Conservation (phyloP, 176 grass and related monocot species). For the Eleusine coracana region DNA sequence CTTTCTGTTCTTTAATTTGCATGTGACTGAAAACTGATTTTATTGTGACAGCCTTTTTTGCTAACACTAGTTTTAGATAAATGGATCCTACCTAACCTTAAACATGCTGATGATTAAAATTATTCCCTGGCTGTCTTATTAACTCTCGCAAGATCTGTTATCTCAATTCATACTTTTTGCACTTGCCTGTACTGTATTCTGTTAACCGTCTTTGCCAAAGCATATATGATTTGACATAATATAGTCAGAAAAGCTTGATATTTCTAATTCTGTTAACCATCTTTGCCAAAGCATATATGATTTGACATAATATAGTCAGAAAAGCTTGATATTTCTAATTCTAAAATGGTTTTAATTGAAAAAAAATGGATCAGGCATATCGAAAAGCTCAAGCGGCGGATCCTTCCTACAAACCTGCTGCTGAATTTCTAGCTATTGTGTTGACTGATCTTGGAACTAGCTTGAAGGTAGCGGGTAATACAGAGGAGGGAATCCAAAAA, state of each 20-base stretch:
- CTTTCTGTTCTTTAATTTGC: conserved; percentile 22
- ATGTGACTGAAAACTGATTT: background rate
- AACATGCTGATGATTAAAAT: conserved; percentile 3
- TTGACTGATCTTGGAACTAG: conserved; percentile 99
- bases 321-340: too few relatives aligned
- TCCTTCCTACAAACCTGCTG: conserved; percentile 89
- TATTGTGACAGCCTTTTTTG: conserved; percentile 8
- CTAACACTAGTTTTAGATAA: background rate
- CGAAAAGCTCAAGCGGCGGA: conserved; percentile 82
- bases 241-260: background rate
- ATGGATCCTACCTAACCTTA: background rate
- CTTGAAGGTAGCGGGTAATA: conserved; percentile 89
- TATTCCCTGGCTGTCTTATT: background rate
- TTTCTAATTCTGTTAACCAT: background rate
- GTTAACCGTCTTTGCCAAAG: background rate
- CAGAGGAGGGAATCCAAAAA: conserved; percentile 97
- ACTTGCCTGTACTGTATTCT: background rate
- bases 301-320: too few relatives aligned
- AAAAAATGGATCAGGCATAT: conserved; percentile 69
- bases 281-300: background rate
- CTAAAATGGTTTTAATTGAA: conserved; percentile 23
- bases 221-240: conserved; percentile 13
- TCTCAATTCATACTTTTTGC: background rate
- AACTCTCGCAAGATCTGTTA: background rate
- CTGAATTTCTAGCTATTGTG: conserved; percentile 88